Conservation (phyloP, 805 yeast genomes). For the Candida krabiensis region DNA sequence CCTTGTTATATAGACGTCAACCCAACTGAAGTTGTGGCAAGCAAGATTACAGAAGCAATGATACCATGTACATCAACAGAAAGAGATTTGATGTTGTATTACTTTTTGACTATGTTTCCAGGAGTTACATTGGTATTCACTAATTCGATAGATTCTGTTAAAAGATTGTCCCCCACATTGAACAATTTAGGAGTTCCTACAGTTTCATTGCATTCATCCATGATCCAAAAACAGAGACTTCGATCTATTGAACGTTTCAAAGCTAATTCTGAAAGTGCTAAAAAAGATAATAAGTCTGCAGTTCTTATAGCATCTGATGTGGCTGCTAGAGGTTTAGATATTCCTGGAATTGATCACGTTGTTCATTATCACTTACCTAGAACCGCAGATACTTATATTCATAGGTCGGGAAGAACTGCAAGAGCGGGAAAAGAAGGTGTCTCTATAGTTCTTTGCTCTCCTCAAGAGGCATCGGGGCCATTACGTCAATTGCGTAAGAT, state of each 20-base stretch:
- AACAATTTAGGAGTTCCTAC: constrained; percentile 65
- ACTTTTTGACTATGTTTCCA: constrained; percentile 81
- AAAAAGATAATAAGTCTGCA: constrained; percentile 47
- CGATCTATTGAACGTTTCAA: constrained; percentile 81
- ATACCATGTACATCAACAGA: constrained; percentile 90
- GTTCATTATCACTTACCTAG: constrained; percentile 95
- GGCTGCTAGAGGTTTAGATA: constrained; percentile 97
- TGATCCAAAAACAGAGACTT: constrained; percentile 92
- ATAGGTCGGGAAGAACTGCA: constrained; percentile 98
- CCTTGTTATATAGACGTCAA: constrained; percentile 83
- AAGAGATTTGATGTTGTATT: constrained; percentile 86
- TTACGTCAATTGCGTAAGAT: constrained; percentile 69
- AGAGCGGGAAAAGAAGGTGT: constrained; percentile 94
- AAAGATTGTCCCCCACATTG: constrained; percentile 75
- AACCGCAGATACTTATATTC: constrained; percentile 91
- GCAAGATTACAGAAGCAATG: constrained; percentile 76
- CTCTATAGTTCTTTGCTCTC: constrained; percentile 89
- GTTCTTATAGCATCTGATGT: constrained; percentile 94
- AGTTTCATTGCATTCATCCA: constrained; percentile 85
- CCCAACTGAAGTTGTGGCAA: constrained; percentile 78
- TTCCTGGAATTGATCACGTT: constrained; percentile 87
- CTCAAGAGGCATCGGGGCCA: constrained; percentile 91
- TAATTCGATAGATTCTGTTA: constrained; percentile 93
- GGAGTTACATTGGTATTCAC: constrained; percentile 91
- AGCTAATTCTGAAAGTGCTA: constrained; percentile 37